Base-by-base conservation (phyloP, 352 stramenopile species). In the Globisporangium apiculatum region DNA sequence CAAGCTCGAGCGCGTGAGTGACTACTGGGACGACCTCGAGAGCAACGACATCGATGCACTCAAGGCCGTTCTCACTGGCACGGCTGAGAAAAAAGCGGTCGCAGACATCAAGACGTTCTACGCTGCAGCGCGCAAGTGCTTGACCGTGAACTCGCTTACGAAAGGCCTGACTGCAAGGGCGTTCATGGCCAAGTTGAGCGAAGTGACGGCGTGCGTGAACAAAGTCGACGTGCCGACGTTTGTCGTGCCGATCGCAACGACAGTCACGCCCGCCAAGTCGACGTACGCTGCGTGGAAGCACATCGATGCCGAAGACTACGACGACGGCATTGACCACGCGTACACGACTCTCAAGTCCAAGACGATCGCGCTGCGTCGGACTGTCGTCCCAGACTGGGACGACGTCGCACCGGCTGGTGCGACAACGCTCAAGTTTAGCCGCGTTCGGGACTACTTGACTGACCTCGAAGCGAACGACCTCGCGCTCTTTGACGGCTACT, bases 381-480 rank as follows among this genome's bases (percentile, higher is more conserved):
- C 10, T 6, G 50, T 61, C 8, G 48, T 61, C 11, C 55, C 55
- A 24, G 15, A 18, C 12, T 61, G 55, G 55, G n/a, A 40, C 5
- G 55, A 54, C 17, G n/a, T 61, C 37, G 55, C 55, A 9, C 55
- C 55, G 6, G 15, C 14, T 6, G 48, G 48, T 2, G 55, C 55
- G 6, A 38, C 41, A 18, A 51, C 52, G 55, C 42, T 61, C 55
- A 43, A 45, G 5, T 48, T 61, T 18, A 17, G 9, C 5, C 55
- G 55, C 14, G 48, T 61, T 11, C 53, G 37, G 4, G 17, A 49
- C 5, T 61, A 54, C 48, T 55, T 47, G 47, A 14, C 12, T 4
- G 55, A 52, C 3, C 55, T 61, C 17, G 35, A 61, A 15, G 37
- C 15, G 18, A 61, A 42, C 38, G 55, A 61, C 38, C 1, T 50